Evolutionary conservation across 331 rosid genomes (phyloP), one percentile per base, ranked within the genome.

Genomic region (Malus hybrid): DNA sequence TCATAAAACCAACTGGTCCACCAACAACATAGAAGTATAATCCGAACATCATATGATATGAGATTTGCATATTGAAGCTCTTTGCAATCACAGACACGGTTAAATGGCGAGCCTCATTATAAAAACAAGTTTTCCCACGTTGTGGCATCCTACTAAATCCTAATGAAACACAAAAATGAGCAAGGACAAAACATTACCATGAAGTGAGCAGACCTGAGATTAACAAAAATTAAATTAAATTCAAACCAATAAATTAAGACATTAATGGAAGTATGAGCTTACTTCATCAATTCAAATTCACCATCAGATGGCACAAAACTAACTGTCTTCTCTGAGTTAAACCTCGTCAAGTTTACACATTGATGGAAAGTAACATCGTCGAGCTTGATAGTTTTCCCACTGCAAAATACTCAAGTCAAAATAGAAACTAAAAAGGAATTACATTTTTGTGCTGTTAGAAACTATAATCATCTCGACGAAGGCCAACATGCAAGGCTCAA

Each of bases 301-400:
- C 99, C 97, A 67, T 94, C 99, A 28, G 99, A 97, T 62, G 99
- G 99, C 85, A 94, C 99, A 75, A 94, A 94, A 88, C 97, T 94
- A 80, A 94, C 97, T 19, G 99, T 95, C 92, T 92, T 95, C 90
- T 90, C 97, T 31, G 97, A 87, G 86, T 95, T 95, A 85, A 95
- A 92, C 86, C 99, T 89, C 10, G 99, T 92, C 93, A 95, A 89
- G 83, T 95, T 95, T 81, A 95, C 99, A 84, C 99, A 95, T 81
- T 95, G 99, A 82, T 95, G 99, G 87, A 95, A 95, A 66, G 99
- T 95, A 67, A 95, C 99, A 52, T 95, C 99, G 80, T 95, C 97
- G 28, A 95, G 99, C 89, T 95, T 97, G 16, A 95, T 95, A 69
- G 99, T 95, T 87, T 95, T 95, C 52, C 97, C 99, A 69, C 99